These are phyloP conservation scores for Crataegus laevigata DNA, from an alignment of 306 rosid genomes.

Conservation along the genomic window DNA sequence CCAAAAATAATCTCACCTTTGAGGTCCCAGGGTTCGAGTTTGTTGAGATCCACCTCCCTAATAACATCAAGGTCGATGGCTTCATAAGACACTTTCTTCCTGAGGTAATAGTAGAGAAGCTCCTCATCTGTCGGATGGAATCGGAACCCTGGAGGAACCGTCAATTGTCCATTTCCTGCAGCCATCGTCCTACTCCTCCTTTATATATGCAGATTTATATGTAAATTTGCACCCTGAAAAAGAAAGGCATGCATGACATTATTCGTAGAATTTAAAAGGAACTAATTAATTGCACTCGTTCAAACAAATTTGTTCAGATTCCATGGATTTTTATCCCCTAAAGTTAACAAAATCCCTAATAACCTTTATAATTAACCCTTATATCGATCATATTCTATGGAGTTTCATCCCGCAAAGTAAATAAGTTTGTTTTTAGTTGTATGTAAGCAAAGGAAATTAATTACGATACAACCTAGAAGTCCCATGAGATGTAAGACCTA, in stretches of 20 bases:
- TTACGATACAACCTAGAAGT: not conserved
- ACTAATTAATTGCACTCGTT: not conserved
- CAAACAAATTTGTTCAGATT: not conserved
- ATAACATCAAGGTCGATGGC: slow-evolving; percentile 94
- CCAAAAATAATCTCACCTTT: slow-evolving; percentile 45
- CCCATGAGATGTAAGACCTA: not conserved
- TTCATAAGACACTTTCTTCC: slow-evolving; percentile 92
- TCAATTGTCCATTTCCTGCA: slow-evolving; percentile 57
- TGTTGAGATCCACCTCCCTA: slow-evolving; percentile 88
- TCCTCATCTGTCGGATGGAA: slow-evolving; percentile 98
- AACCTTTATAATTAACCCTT: not conserved
- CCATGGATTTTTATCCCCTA: not conserved
- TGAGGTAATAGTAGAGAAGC: slow-evolving; percentile 90
- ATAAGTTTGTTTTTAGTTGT: not conserved
- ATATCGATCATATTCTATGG: not conserved
- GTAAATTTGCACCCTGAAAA: not conserved
- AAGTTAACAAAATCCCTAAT: not conserved
- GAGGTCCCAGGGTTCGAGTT: slow-evolving; percentile 98
- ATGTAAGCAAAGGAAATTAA: not conserved
- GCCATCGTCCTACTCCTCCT: slow-evolving; percentile 40
- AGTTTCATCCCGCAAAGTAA: not conserved
- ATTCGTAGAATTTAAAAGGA: not conserved
- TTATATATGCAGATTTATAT: not conserved
- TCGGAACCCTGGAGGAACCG: slow-evolving; percentile 94
- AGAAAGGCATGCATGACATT: not conserved